Conservation (phyloP, 768 basidiomycete species). For the Boletus barrowsii region DNA sequence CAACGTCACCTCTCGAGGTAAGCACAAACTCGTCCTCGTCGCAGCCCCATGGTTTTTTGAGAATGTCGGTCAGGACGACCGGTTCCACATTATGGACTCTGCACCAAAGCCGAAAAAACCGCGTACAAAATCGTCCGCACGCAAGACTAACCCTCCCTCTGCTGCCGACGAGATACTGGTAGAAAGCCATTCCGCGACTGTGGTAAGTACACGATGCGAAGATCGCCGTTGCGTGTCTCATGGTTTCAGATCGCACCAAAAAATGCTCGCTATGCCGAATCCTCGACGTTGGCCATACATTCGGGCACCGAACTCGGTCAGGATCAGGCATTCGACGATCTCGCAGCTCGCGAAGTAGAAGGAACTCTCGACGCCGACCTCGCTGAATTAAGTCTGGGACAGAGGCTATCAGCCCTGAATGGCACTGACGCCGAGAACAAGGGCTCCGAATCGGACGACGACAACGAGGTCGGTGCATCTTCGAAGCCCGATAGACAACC, state of each 20-base stretch:
- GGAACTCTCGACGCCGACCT: conserved; percentile 78
- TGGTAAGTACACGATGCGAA: conserved; percentile 13
- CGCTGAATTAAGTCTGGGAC: conserved; percentile 89
- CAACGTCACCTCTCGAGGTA: background rate
- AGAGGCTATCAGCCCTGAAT: conserved; percentile 76
- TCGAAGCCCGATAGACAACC: conserved; percentile 15
- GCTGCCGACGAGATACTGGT: conserved; percentile 22
- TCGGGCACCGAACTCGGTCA: conserved; percentile 68
- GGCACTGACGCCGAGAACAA: conserved; percentile 42
- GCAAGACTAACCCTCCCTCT: conserved; percentile 12
- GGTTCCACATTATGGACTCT: conserved; percentile 37
- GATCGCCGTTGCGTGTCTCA: background rate
- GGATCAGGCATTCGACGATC: conserved; percentile 50
- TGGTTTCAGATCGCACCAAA: conserved; percentile 42
- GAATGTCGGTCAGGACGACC: background rate
- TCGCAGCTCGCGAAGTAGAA: conserved; percentile 49
- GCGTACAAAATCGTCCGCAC: conserved; percentile 45
- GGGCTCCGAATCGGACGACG: conserved; percentile 43
- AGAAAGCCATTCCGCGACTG: conserved; percentile 17
- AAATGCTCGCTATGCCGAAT: conserved; percentile 65
- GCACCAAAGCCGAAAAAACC: conserved; percentile 49
- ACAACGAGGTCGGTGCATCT: conserved; percentile 38
- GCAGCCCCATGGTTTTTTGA: background rate
- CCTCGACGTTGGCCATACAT: conserved; percentile 55
- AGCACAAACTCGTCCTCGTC: background rate